Evolutionary conservation across 768 basidiomycete genomes (phyloP).

Genomic region (Lyophyllum decastes): DNA sequence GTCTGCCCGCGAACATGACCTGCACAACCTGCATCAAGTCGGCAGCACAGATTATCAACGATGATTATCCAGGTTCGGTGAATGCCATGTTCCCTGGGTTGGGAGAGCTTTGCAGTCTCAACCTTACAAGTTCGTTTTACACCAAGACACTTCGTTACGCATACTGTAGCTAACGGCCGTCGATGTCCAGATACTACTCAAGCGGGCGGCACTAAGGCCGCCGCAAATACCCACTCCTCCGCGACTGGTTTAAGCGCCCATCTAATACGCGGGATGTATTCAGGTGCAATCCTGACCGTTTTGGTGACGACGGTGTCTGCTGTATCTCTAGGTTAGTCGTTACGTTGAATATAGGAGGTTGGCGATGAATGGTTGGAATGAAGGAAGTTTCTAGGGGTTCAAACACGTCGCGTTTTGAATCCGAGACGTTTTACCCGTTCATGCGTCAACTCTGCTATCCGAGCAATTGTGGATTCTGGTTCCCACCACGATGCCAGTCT

Average conservation of each 20-base stretch:
- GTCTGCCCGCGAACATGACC: constrained; percentile 8
- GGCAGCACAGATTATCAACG: constrained; percentile 7
- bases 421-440: neutral
- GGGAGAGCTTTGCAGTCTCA: constrained; percentile 5
- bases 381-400: neutral
- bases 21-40: constrained; percentile 11
- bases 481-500: no score
- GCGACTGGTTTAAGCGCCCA: neutral
- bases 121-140: neutral
- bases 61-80: constrained; percentile 7
- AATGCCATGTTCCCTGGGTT: constrained; percentile 8
- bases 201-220: neutral
- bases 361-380: neutral
- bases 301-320: neutral
- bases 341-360: neutral
- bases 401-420: neutral
- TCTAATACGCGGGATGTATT: neutral
- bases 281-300: neutral
- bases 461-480: no score
- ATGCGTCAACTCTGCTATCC: no score
- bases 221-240: neutral
- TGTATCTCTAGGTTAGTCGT: constrained; percentile 3
- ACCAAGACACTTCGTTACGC: neutral
- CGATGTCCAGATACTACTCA: neutral
- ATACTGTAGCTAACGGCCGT: neutral